Base-by-base conservation (phyloP, 2,329 filamentous ascomycete genomes). In the Pyrenophora graminea region DNA sequence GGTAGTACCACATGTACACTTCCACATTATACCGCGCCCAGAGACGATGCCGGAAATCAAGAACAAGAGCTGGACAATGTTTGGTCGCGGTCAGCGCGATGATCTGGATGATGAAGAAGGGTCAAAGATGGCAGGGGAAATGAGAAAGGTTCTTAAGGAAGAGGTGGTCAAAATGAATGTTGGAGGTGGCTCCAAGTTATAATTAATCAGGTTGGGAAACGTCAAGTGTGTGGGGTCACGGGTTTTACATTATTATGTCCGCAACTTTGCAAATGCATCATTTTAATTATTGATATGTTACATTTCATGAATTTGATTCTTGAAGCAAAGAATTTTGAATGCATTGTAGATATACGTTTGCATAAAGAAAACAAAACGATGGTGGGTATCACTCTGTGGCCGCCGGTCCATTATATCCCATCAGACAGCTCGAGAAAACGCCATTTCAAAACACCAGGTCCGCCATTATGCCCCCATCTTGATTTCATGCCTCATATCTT, bases 1-100 rank as follows among this genome's bases (percentile, higher is more conserved):
- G 76, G 91, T 96, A 13, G 91, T 97, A 2, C 88, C 89, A 18
- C 93, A 97, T 73, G 87, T 95, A 41, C 93, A 99, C 73, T 97
- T 95, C 71, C 94, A 99, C 65, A 82, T 97, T 45, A 95, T 99
- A 30, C 93, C 93, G 0, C 79, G 93, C 32, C 91, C 92, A 32
- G 73, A 67, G 18, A 78, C 79, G 12, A 70, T 70, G 62, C 71
- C 73, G 0, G 85, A 88, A 47, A 71, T 78, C 31, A 76, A 77
- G 50, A 75, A 73, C 62, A 82, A 82, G 77, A 86, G 85, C 68
- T 92, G 91, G 76, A 90, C 87, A 39, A 92, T 92, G 89, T 93
- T 93, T 76, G 90, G 89, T 1, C 75, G 86, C 12, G 90, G 90
- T 0, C 79, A 82, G 67, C 77, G 90, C 48, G 84, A 87, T 58